Evolutionary conservation across 1,284 basidiomycete genomes (phyloP), one percentile per base, ranked within the genome.

Genomic region (Cutaneotrichosporon sp.): DNA sequence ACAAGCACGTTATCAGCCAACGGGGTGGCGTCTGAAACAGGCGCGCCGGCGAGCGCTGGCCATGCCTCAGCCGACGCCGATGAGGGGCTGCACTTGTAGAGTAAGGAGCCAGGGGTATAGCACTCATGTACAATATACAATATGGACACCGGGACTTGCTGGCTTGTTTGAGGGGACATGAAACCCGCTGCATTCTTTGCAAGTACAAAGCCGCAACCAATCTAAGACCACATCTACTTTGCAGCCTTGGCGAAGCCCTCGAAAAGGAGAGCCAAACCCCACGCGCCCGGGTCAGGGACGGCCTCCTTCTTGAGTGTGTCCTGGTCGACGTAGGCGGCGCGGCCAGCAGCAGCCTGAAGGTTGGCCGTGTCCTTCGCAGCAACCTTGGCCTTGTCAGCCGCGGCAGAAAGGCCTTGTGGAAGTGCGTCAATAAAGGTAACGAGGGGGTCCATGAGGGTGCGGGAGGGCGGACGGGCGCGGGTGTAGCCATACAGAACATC

Each of bases 371-470:
- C 77, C 57, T 87, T 84, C 2, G 90, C 86, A 1, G 89, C 89
- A 5, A 79, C 77, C 15, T 77, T 77, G 1, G 87, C 89, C 0
- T 80, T 82, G 41, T 77, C 73, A 22, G 87, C 83, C 0, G 90
- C 87, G 4, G 66, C 72, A 0, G 67, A 68, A 39, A 84, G 77
- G 7, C 72, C 70, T 37, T 67, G 63, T 14, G 76, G 74, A 42
- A 85, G 77, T 13, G 79, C 54, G 73, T 77, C 56, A 49, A 87
- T 79, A 72, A 96, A 94, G 2, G 89, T 87, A n/a, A 83, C 80
- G 18, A 97, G 80, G 2, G 92, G 91, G 74, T 97, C 92, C 40
- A 97, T 81, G 30, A 97, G 83, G 3, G 91, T 96, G 62, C 92
- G 83, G 10, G 88, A 90, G 4, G 92, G 92, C 1, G 86, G 86